Percentiles rank a stretch among this genome's conserved stretches.
Evolutionary conservation across 495 filamentous ascomycete species (phyloP).

Genomic region (Mycothermus thermophilus): DNA sequence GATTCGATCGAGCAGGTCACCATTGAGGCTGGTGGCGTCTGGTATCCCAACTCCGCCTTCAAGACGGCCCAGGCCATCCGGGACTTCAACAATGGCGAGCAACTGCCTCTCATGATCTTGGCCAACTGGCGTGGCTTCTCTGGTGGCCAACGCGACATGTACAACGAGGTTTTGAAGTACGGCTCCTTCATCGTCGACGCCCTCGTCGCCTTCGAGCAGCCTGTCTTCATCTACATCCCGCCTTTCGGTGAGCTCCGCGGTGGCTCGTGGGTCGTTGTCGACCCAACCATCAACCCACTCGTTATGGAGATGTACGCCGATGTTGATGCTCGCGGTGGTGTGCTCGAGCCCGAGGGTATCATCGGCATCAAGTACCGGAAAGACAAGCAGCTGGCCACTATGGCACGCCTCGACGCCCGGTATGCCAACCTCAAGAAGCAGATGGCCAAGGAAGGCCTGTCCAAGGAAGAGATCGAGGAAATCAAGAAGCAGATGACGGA

Average conservation of each 20-base stretch:
- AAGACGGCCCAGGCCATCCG: conserved; percentile 98
- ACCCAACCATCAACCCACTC: conserved; percentile 91
- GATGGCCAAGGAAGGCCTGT: conserved; percentile 50
- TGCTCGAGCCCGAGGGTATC: conserved; percentile 95
- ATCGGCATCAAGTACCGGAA: conserved; percentile 96
- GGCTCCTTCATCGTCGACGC: conserved; percentile 98
- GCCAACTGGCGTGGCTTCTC: conserved; percentile 99
- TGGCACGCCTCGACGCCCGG: conserved; percentile 79
- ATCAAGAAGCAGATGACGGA: conserved; percentile 78
- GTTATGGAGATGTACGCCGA: conserved; percentile 99
- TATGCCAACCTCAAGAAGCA: conserved; percentile 74
- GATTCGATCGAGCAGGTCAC: conserved; percentile 91
- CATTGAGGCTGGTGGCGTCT: conserved; percentile 93
- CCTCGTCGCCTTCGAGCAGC: conserved; percentile 95
- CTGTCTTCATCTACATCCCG: conserved; percentile 96
- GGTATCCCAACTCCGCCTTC: conserved; percentile 98
- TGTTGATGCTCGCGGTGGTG: conserved; percentile 87
- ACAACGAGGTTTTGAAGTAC: conserved; percentile 99
- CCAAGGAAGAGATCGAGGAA: conserved; percentile 54
- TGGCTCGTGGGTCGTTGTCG: conserved; percentile 98
- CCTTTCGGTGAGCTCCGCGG: conserved; percentile 93
- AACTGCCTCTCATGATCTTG: conserved; percentile 95
- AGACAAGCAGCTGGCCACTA: conserved; percentile 94
- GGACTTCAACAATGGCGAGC: conserved; percentile 98
- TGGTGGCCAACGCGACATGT: conserved; percentile 98